These are phyloP conservation scores for Meripilus lineatus DNA, from an alignment of 1,284 basidiomycete genomes.

Conservation along the genomic window DNA sequence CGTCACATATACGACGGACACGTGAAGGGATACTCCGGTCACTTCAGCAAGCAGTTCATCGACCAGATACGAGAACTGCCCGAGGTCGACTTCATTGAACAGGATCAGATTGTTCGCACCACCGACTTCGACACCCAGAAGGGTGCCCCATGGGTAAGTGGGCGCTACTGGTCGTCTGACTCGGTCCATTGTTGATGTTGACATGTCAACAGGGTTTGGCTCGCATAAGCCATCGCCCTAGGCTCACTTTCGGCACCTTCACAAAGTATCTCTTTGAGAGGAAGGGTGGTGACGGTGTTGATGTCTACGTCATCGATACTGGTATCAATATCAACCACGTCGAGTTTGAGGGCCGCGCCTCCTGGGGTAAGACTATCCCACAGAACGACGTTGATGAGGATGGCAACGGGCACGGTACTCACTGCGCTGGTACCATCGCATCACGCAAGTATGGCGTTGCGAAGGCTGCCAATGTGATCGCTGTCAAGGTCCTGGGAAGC, in stretches of 20 bases:
- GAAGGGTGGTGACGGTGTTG: constrained; percentile 83
- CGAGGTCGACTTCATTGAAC: constrained; percentile 92
- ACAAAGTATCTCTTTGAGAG: constrained; percentile 78
- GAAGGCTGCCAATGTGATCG: constrained; percentile 88
- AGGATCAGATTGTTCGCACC: constrained; percentile 84
- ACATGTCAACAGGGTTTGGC: constrained; percentile 84
- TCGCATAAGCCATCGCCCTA: constrained; percentile 85
- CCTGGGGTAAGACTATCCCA: constrained; percentile 45
- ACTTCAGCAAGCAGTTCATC: constrained; percentile 73
- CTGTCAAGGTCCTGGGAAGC: constrained; percentile 95
- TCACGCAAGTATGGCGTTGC: constrained; percentile 80
- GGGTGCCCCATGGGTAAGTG: constrained; percentile 86
- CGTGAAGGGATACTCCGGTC: constrained; percentile 82
- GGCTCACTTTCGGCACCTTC: constrained; percentile 82
- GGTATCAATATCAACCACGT: constrained; percentile 86
- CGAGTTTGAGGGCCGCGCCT: constrained; percentile 67
- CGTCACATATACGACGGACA: constrained; percentile 70
- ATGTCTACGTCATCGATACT: constrained; percentile 69
- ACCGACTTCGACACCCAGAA: constrained; percentile 71
- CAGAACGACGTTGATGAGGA: constrained; percentile 41
- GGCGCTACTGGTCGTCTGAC: constrained; percentile 1
- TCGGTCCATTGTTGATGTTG: background rate
- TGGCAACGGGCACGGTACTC: constrained; percentile 37
- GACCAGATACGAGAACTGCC: constrained; percentile 81
- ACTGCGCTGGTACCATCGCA: constrained; percentile 38